These are phyloP conservation scores for Clavariopsis aquatica DNA, from an alignment of 495 filamentous ascomycete genomes.

Conservation along the genomic window DNA sequence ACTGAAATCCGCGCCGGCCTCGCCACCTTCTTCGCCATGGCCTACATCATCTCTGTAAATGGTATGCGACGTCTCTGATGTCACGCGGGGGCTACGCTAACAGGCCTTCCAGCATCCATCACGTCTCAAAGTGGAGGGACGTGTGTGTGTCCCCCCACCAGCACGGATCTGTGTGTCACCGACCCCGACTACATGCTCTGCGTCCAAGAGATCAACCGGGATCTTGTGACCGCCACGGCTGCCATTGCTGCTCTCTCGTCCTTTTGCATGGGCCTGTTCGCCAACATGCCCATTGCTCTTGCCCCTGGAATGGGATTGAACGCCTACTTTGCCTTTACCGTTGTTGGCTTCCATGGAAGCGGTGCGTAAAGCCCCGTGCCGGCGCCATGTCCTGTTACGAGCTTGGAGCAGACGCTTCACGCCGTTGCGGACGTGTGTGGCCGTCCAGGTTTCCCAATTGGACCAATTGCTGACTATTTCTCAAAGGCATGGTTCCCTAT, in stretches of 20 bases:
- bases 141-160: slow-evolving; percentile 64
- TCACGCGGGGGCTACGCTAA: background rate
- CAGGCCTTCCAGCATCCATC: slow-evolving; percentile 48
- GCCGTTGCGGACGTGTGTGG: background rate
- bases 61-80: slow-evolving; percentile 29
- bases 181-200: slow-evolving; percentile 65
- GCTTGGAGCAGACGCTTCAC: background rate
- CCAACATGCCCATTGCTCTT: slow-evolving; percentile 55
- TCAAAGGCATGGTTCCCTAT: slow-evolving; percentile 64
- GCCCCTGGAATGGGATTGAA: slow-evolving; percentile 79
- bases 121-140: slow-evolving; percentile 67
- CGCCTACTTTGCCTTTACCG: slow-evolving; percentile 80
- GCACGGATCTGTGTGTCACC: slow-evolving; percentile 56
- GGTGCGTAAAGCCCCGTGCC: background rate
- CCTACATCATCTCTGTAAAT: slow-evolving; percentile 75
- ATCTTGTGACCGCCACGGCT: slow-evolving; percentile 77
- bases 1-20: slow-evolving; percentile 78
- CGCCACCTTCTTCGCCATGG: slow-evolving; percentile 86
- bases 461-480: background rate
- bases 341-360: slow-evolving; percentile 70
- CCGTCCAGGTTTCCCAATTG: background rate
- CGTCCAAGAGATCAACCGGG: slow-evolving; percentile 66
- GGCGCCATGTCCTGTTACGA: background rate
- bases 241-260: slow-evolving; percentile 65
- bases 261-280: slow-evolving; percentile 75